Conservation (phyloP, 2,329 filamentous ascomycete species). For the Neofusicoccum cordaticola region DNA sequence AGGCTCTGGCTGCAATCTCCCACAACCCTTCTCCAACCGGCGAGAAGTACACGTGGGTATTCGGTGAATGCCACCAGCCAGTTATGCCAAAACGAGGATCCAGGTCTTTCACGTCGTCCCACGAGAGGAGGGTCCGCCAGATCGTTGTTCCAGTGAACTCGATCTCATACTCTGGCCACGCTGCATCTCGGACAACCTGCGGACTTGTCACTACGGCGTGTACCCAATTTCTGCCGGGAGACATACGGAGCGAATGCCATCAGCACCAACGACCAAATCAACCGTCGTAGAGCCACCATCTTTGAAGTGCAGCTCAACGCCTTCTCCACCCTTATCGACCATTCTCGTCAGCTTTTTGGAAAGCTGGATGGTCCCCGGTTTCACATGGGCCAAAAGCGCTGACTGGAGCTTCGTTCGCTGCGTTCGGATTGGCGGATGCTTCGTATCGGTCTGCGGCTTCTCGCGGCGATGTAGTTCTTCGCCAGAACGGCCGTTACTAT, state of each 20-base stretch:
- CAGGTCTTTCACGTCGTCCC: slow-evolving; percentile 28
- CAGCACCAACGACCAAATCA: slow-evolving; percentile 52
- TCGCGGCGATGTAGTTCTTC: slow-evolving; percentile 27
- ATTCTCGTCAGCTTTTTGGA: slow-evolving; percentile 45
- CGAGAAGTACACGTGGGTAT: slow-evolving; percentile 41
- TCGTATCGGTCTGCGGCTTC: neutral
- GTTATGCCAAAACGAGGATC: slow-evolving; percentile 34
- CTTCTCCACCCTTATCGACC: slow-evolving; percentile 35
- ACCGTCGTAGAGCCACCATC: slow-evolving; percentile 41
- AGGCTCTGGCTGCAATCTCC: slow-evolving; percentile 40
- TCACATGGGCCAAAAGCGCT: slow-evolving; percentile 48
- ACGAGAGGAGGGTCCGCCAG: slow-evolving; percentile 45
- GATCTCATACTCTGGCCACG: slow-evolving; percentile 44
- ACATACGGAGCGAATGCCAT: slow-evolving; percentile 49
- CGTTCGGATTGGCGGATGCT: slow-evolving; percentile 19
- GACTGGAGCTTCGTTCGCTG: slow-evolving; percentile 43
- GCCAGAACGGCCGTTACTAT: slow-evolving; percentile 34
- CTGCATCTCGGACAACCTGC: slow-evolving; percentile 42
- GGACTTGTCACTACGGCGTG: slow-evolving; percentile 3
- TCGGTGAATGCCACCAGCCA: slow-evolving; percentile 46
- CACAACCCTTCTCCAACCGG: slow-evolving; percentile 35
- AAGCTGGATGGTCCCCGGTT: slow-evolving; percentile 43
- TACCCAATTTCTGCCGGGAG: neutral
- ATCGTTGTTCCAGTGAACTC: slow-evolving; percentile 51
- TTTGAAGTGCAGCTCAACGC: slow-evolving; percentile 38